Conservation (phyloP, 2,329 filamentous ascomycete genomes). For the Gnomoniopsis sp. region DNA sequence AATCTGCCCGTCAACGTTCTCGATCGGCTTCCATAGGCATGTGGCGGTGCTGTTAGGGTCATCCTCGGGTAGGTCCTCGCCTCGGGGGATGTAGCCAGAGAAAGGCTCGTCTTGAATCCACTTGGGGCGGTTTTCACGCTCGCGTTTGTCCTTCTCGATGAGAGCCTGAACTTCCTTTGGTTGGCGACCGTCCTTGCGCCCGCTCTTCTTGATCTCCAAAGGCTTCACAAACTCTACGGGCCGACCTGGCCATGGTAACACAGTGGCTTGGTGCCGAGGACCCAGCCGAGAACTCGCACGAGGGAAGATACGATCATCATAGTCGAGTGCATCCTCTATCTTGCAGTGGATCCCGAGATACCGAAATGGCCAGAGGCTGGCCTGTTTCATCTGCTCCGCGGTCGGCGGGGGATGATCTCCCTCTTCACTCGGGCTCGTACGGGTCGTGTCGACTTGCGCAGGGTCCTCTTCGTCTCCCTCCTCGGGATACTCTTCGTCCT, state of each 20-base stretch:
- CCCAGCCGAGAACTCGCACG: constrained; percentile 90
- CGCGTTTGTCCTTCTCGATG: constrained; percentile 76
- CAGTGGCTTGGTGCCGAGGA: constrained; percentile 84
- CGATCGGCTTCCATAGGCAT: constrained; percentile 70
- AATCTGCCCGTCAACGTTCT: constrained; percentile 31
- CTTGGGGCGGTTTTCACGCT: constrained; percentile 78
- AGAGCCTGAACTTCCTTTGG: constrained; percentile 77
- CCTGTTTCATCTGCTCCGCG: constrained; percentile 84
- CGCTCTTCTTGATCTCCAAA: constrained; percentile 76
- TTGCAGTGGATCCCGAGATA: constrained; percentile 95
- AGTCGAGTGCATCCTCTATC: constrained; percentile 91
- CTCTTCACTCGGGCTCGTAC: constrained; percentile 63
- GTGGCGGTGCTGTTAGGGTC: constrained; percentile 74
- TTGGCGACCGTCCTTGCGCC: constrained; percentile 73
- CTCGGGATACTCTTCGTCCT: constrained; percentile 60
- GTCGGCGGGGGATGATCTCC: constrained; percentile 61
- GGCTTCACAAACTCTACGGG: constrained; percentile 90
- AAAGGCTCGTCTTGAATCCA: constrained; percentile 90
- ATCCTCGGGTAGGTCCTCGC: constrained; percentile 70
- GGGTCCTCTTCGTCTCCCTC: constrained; percentile 74
- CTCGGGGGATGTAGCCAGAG: constrained; percentile 74
- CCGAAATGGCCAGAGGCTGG: constrained; percentile 92
- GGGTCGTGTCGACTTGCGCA: constrained; percentile 52
- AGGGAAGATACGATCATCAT: constrained; percentile 96
- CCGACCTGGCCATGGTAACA: constrained; percentile 79